Percentiles rank a stretch among this genome's conserved stretches.
Evolutionary conservation across 441 rosid genomes (phyloP).

Genomic region (Euphorbia schlechtendalii): DNA sequence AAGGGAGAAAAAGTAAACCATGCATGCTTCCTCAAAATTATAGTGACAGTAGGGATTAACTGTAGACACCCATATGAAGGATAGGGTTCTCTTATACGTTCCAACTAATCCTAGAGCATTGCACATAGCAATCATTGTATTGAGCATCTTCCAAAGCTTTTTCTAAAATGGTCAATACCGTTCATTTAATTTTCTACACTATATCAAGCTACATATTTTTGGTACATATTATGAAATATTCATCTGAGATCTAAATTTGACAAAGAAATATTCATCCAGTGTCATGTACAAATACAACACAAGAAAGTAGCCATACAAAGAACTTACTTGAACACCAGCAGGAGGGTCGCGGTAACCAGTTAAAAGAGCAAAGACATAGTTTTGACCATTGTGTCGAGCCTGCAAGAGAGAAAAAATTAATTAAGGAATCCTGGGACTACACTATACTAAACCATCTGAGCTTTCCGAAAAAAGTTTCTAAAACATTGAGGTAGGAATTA

Average conservation of each 20-base stretch:
- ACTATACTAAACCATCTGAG: slow-evolving; percentile 4
- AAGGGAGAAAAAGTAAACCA: background rate
- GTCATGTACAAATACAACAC: background rate
- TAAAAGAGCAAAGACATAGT: slow-evolving; percentile 90
- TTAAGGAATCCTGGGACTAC: slow-evolving; percentile 6
- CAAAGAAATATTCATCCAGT: background rate
- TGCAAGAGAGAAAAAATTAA: slow-evolving; percentile 27
- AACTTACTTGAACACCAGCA: slow-evolving; percentile 83
- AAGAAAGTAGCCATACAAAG: background rate
- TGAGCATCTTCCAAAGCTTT: background rate
- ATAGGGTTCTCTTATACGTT: background rate
- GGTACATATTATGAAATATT: background rate
- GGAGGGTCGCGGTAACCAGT: slow-evolving; percentile 99
- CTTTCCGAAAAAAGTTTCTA: background rate
- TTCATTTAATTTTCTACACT: background rate
- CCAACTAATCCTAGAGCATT: background rate
- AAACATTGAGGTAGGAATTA: slow-evolving; percentile 25
- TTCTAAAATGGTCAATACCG: background rate
- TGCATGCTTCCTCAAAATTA: background rate
- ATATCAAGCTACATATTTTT: background rate
- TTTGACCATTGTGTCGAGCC: slow-evolving; percentile 99
- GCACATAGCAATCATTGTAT: background rate
- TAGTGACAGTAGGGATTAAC: background rate
- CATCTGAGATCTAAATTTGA: background rate
- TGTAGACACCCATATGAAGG: background rate